phyloP scores from a whole-genome alignment of 805 yeast species.

The Pichia californica region DNA sequence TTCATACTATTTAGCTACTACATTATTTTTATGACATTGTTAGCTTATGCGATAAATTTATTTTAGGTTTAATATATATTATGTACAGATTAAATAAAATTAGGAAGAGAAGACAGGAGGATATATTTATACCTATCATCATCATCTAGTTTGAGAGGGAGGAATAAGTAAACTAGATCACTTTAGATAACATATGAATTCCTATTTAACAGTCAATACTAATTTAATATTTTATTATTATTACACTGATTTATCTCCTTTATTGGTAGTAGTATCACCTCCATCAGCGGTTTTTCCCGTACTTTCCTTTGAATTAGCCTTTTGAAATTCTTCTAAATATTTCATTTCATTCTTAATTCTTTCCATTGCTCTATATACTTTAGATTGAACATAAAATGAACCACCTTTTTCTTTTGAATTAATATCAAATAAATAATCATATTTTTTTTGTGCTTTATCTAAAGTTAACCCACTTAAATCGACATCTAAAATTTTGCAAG shows the following conservation, averaged over 20 bases:
- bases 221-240: no score
- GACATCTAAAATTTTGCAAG: constrained; percentile 82
- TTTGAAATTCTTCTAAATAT: constrained; percentile 40
- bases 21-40: no score
- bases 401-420: constrained; percentile 96
- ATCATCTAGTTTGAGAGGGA: no score
- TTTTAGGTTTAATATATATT: no score
- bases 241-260: constrained; percentile 2
- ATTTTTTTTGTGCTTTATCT: constrained; percentile 62
- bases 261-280: neutral
- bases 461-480: constrained; percentile 49
- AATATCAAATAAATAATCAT: constrained; percentile 76
- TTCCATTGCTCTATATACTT: constrained; percentile 92
- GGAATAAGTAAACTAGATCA: no score
- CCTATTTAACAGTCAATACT: no score
- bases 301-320: constrained; percentile 18
- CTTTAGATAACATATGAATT: no score
- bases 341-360: constrained; percentile 74
- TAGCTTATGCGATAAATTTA: no score
- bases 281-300: neutral
- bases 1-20: no score
- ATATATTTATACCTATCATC: no score
- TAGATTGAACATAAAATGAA: constrained; percentile 86
- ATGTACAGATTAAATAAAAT: no score
- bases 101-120: no score